Evolutionary conservation across 495 filamentous ascomycete genomes (phyloP), one percentile per base, ranked within the genome.

Genomic region (Diplogelasinospora grovesii): DNA sequence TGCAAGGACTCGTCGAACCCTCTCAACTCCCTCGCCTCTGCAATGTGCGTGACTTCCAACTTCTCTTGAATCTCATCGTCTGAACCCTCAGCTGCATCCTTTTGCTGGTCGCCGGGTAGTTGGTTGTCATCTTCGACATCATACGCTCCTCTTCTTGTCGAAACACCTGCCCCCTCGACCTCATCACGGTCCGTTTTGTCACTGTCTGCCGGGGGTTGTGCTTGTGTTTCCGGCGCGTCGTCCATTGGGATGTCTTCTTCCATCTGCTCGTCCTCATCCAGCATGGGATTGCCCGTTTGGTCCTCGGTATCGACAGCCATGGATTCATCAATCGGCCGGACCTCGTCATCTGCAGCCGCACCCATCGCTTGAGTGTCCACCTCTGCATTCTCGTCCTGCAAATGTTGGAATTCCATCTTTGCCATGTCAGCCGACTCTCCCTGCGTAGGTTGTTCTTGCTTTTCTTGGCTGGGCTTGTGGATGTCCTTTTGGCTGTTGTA

Each of bases 311-410:
- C 84, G 36, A 94, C 75, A 11, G 82, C 89, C 74, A 86, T 87
- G 33, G 79, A 81, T 45, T 93, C 80, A 45, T 96, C 86, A 40
- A 97, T 68, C 3, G 83, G 78, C 43, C 77, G 72, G 9, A 82
- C 81, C 61, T 97, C 86, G 13, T 97, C 89, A 48, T 95, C 81
- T 3, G 74, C 85, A 2, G 92, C 87, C 41, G 85, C 77, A 15
- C 93, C 93, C 30, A 99, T 69, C 35, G 92, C 93, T 61, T 99
- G 93, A 0, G 86, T 78, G 59, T 96, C 89, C 9, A 82, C 77
- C 32, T 78, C 66, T 28, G 82, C 75, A 29, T 89, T 75, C 38
- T 94, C 83, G 48, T 95, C 79, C 44, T 79, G 81, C 8, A 99
- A 70, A 60, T 99, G 90, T 53, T 96, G 86, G 56, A 95, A 94